phyloP scores from a whole-genome alignment of 192 early-diverging fungal species.

The Lobulomyces angularis region DNA sequence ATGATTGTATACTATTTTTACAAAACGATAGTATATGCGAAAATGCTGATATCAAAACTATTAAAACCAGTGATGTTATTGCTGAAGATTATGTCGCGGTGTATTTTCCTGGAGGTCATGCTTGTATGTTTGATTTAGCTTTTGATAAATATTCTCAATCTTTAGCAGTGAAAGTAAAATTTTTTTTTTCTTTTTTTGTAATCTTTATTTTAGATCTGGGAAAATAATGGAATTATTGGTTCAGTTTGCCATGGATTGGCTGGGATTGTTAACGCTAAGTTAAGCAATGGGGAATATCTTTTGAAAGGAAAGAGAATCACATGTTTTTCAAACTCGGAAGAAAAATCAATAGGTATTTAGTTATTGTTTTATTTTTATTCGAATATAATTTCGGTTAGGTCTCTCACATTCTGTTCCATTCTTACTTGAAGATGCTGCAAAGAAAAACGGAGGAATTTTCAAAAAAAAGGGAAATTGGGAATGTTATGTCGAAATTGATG shows the following conservation, averaged over 20 bases:
- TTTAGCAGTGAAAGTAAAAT: no score
- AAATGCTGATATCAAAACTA: constrained; percentile 25
- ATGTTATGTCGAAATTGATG: constrained; percentile 40
- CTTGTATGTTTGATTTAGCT: constrained; percentile 41
- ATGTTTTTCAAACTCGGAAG: constrained; percentile 60
- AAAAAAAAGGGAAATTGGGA: constrained; percentile 36
- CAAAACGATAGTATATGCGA: constrained; percentile 15
- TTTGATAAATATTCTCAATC: constrained; percentile 23
- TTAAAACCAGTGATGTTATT: constrained; percentile 20
- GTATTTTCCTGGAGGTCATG: constrained; percentile 45
- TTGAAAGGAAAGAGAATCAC: constrained; percentile 54
- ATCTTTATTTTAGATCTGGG: constrained; percentile 16
- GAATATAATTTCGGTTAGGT: constrained; percentile 17
- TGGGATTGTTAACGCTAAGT: constrained; percentile 47
- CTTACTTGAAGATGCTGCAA: constrained; percentile 9
- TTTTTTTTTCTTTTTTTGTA: no score
- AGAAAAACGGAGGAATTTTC: constrained; percentile 39
- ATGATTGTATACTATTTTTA: constrained; percentile 19
- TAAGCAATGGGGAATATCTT: constrained; percentile 43
- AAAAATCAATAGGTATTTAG: constrained; percentile 35
- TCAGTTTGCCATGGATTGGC: constrained; percentile 57
- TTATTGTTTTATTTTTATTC: constrained; percentile 23
- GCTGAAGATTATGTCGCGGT: constrained; percentile 29
- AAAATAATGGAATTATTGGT: constrained; percentile 32
- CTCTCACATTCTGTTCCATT: constrained; percentile 23